Percentiles rank a stretch among this genome's conserved stretches.
Evolutionary conservation across 305 asterid species (phyloP).

Genomic region (Solanum hybrid): DNA sequence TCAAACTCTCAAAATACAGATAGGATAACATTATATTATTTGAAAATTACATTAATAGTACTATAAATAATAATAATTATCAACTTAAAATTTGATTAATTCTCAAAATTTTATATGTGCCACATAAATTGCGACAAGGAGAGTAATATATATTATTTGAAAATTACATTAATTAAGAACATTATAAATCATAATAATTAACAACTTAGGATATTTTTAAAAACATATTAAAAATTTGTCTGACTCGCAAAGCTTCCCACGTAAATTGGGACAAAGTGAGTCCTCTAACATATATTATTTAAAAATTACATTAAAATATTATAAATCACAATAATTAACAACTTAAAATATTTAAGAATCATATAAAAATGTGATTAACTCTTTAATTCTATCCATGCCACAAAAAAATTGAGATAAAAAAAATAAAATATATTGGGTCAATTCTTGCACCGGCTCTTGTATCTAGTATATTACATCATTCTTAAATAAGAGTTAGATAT

Average conservation of each 20-base stretch:
- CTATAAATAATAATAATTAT: too few species aligned
- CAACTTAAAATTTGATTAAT: too few species aligned
- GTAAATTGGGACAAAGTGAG: not conserved
- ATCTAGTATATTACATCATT: too few species aligned
- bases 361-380: not conserved
- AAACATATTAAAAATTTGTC: too few species aligned
- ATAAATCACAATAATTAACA: too few species aligned
- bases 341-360: too few species aligned
- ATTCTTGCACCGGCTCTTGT: not conserved
- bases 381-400: not conserved
- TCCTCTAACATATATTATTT: too few species aligned
- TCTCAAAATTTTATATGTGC: not conserved
- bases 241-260: not conserved
- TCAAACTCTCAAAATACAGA: not conserved
- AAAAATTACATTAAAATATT: too few species aligned
- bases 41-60: too few species aligned
- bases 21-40: not conserved
- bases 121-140: not conserved
- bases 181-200: not conserved
- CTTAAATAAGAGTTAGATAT: not conserved
- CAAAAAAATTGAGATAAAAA: not conserved
- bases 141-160: too few species aligned
- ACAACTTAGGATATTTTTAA: not conserved
- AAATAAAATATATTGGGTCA: too few species aligned
- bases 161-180: too few species aligned